Base-by-base conservation (phyloP, 1,284 basidiomycete species). In the Heterobasidion parviporum region DNA sequence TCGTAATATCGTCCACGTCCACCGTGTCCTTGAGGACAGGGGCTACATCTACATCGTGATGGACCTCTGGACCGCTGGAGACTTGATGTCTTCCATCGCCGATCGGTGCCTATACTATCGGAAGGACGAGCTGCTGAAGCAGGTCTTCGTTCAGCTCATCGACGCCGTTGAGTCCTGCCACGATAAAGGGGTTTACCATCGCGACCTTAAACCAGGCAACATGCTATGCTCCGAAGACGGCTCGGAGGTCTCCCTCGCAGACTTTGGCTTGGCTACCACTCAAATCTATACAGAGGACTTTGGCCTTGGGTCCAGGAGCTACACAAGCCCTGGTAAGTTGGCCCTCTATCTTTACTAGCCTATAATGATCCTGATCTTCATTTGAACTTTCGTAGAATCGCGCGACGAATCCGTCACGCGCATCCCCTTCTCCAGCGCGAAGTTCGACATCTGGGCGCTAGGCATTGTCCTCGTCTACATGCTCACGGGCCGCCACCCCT, bases 371-470 rank as follows among this genome's bases (percentile, higher is more conserved):
- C 15, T 52, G 26, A 33, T 44, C 38, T 33, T 26, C 9, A 2
- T 0, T 16, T 12, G 15, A 50, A 26, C 18, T 47, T 32, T 10
- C 20, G 26, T 59, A 71, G 70, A 72, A 57, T 68, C 65, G 43
- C 46, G 68, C 46, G 65, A 65, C 14, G 55, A 57, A 35, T 62
- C 67, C 26, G 54, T 56, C n/a, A 56, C 56, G 33, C 59, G 50
- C 44, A 46, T 54, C 3, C 54, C 65, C 7, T 96, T 93, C 73
- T 87, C 81, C 50, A 87, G 92, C 18, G 75, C 75, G 18, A 77
- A 82, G 59, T 89, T 85, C 67, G 95, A 98, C 66, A 80, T 98
- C 58, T 98, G 96, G 96, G 86, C 94, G 3, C 77, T 98, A 15
- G 70, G 70, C 14, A 57, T 70, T 50, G 66, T 72, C 49, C 64